These are phyloP conservation scores for Talaromyces sp. DNA, from an alignment of 2,329 filamentous ascomycete species.

Conservation along the genomic window DNA sequence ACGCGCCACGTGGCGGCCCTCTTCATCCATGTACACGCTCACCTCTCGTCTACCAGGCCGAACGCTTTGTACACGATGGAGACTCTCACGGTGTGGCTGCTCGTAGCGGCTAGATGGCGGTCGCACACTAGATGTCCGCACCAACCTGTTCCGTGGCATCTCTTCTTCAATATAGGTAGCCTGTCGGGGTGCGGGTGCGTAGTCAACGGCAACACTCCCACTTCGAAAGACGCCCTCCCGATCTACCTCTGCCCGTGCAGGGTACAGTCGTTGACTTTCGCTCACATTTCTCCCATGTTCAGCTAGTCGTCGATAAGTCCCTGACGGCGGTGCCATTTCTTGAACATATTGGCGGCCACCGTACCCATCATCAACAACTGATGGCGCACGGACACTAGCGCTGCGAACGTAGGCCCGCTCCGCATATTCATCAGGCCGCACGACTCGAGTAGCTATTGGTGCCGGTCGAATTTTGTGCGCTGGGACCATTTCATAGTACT, in stretches of 20 bases:
- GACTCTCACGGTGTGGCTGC: conserved; percentile 31
- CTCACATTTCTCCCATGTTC: conserved; percentile 31
- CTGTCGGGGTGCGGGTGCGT: conserved; percentile 28
- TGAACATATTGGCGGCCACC: conserved; percentile 38
- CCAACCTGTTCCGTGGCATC: conserved; percentile 52
- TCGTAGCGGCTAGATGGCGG: conserved; percentile 47
- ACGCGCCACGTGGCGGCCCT: conserved; percentile 32
- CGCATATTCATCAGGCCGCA: conserved; percentile 31
- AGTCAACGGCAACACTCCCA: conserved; percentile 40
- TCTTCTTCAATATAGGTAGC: conserved; percentile 59
- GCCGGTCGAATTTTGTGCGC: conserved; percentile 32
- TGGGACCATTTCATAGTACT: conserved; percentile 60
- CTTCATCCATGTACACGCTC: conserved; percentile 41
- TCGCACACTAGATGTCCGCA: conserved; percentile 55
- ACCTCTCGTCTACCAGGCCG: conserved; percentile 40
- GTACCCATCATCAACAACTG: conserved; percentile 40
- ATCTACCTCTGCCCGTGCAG: conserved; percentile 27
- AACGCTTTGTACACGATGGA: conserved; percentile 39
- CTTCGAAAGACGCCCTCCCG: conserved; percentile 32
- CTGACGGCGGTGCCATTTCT: conserved; percentile 42
- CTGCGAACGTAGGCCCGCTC: conserved; percentile 28
- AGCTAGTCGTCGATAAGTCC: conserved; percentile 36
- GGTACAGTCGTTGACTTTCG: conserved; percentile 30
- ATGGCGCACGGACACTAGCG: conserved; percentile 36
- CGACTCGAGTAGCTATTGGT: conserved; percentile 29